Conservation (phyloP, 257 asterid genomes). For the Ophiorrhiza pumila region DNA sequence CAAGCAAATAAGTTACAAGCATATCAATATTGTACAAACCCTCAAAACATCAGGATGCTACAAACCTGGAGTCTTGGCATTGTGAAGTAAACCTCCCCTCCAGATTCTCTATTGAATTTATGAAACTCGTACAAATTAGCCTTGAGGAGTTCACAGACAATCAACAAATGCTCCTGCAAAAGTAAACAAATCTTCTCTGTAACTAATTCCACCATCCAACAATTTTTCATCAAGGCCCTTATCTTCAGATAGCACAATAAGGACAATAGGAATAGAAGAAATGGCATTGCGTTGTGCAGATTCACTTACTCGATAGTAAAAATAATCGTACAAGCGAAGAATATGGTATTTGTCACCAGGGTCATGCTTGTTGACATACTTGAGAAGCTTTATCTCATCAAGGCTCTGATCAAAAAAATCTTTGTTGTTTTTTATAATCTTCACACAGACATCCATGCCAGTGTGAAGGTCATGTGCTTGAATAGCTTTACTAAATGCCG, state of each 20-base stretch:
- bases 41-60: constrained; percentile 17
- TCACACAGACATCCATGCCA: constrained; percentile 98
- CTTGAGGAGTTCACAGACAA: constrained; percentile 95
- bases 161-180: constrained; percentile 88
- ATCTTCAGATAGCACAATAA: background rate
- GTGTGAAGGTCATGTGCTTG: constrained; percentile 99
- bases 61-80: constrained; percentile 99
- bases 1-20: constrained; percentile 23
- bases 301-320: constrained; percentile 85
- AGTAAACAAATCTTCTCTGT: constrained; percentile 11
- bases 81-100: constrained; percentile 98
- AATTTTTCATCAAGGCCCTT: constrained; percentile 10
- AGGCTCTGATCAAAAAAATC: constrained; percentile 99
- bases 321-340: constrained; percentile 91
- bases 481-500: constrained; percentile 99
- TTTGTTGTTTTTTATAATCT: constrained; percentile 95
- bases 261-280: background rate
- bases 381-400: constrained; percentile 98
- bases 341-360: constrained; percentile 96
- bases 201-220: constrained; percentile 12
- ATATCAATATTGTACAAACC: constrained; percentile 15
- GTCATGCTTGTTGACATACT: constrained; percentile 92
- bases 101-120: constrained; percentile 96
- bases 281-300: background rate
- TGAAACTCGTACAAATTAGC: constrained; percentile 97